A percentile compares a stretch with the other conserved stretches of the same genome.
Evolutionary conservation across 129 eudicot genomes (phyloP).

Genomic region (Flaveria robusta): DNA sequence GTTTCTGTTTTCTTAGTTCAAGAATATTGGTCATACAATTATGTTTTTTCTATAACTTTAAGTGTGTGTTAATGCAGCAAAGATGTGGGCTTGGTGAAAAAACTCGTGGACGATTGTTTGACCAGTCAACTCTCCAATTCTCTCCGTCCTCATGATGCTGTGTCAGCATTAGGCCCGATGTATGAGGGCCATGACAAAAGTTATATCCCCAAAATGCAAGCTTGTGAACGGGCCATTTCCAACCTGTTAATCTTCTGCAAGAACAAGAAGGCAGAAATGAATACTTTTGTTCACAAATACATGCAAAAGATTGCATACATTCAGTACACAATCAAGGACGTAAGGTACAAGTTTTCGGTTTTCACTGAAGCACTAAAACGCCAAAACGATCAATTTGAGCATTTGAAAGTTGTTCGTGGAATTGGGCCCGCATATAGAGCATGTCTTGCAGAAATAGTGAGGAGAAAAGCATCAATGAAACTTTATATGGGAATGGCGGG

Average conservation of each 20-base stretch:
- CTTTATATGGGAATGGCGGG: constrained; percentile 99
- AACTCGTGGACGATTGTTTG: constrained; percentile 82
- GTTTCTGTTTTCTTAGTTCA: not conserved
- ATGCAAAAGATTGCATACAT: constrained; percentile 94
- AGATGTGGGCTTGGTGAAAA: constrained; percentile 83
- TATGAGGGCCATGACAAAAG: constrained; percentile 86
- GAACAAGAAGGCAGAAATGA: constrained; percentile 82
- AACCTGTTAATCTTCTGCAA: constrained; percentile 63
- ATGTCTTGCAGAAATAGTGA: constrained; percentile 88
- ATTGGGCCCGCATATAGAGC: constrained; percentile 86
- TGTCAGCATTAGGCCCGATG: constrained; percentile 97
- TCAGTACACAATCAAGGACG: constrained; percentile 85
- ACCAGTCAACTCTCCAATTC: constrained; percentile 74
- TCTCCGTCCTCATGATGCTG: constrained; percentile 96
- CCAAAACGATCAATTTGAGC: constrained; percentile 80
- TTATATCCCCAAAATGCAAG: constrained; percentile 77
- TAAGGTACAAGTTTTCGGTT: constrained; percentile 78
- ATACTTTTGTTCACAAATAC: constrained; percentile 72
- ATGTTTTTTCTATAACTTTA: not conserved
- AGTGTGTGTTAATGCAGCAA: constrained; percentile 59
- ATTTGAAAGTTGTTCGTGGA: constrained; percentile 73
- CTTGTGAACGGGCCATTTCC: constrained; percentile 70
- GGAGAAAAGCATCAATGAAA: constrained; percentile 92
- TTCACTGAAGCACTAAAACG: constrained; percentile 92
- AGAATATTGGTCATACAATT: no score